A percentile compares a stretch with the other conserved stretches of the same genome.
phyloP scores from a whole-genome alignment of 305 asterid species.

The Plantago rigida region DNA sequence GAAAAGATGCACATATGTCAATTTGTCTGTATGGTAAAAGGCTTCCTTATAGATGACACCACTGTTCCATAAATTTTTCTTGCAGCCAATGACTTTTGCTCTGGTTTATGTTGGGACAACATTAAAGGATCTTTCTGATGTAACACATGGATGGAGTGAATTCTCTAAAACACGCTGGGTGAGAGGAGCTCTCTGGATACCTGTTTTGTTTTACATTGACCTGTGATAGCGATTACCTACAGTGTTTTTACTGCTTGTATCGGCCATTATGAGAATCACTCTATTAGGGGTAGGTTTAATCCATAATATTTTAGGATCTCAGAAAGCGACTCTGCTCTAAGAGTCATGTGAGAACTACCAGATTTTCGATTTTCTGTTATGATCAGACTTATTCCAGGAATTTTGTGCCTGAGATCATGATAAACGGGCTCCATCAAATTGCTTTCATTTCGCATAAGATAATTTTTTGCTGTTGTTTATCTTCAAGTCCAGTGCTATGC shows the following conservation, averaged over 20 bases:
- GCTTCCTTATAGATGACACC: constrained; percentile 2
- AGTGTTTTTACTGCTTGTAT: too few relatives aligned
- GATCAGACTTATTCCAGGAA: too few relatives aligned
- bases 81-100: constrained; percentile 89
- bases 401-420: neutral
- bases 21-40: neutral
- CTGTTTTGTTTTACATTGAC: too few relatives aligned
- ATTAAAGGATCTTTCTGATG: constrained; percentile 89
- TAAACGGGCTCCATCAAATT: neutral
- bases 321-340: neutral
- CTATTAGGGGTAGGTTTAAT: too few relatives aligned
- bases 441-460: neutral
- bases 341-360: neutral
- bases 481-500: neutral
- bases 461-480: neutral
- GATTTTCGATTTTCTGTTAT: neutral
- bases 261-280: too few relatives aligned
- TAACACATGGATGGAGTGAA: constrained; percentile 91
- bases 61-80: constrained; percentile 15
- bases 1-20: neutral
- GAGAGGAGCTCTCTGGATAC: constrained; percentile 23
- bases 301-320: too few relatives aligned
- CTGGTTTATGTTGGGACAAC: constrained; percentile 95
- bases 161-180: constrained; percentile 88
- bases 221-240: too few relatives aligned